Percentiles rank a stretch among this genome's conserved stretches.
Conservation (phyloP, 2,329 filamentous ascomycete genomes). For the Apiospora pterosperma region DNA sequence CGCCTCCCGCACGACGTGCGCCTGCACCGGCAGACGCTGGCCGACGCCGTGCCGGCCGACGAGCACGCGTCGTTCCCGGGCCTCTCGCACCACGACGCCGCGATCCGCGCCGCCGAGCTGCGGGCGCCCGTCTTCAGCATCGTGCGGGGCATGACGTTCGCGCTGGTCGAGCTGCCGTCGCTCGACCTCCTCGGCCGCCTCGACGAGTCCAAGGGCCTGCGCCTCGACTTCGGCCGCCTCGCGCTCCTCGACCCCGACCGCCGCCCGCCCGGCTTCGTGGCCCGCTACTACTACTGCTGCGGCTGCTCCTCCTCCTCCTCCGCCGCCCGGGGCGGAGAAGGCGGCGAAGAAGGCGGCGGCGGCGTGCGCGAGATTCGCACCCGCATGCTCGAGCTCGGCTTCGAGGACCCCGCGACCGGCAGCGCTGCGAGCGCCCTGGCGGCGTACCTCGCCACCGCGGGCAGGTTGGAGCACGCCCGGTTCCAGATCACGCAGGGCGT, state of each 20-base stretch:
- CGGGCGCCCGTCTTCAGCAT: conserved; percentile 55
- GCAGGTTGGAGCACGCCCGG: conserved; percentile 23
- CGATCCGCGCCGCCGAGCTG: conserved; percentile 24
- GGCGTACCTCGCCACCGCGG: conserved; percentile 49
- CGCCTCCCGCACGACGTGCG: conserved; percentile 66
- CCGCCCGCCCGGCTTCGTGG: conserved; percentile 52
- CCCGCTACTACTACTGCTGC: conserved; percentile 61
- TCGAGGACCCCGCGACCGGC: conserved; percentile 61
- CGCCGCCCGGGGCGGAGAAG: too few species aligned
- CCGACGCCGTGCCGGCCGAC: conserved; percentile 24
- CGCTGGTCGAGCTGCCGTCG: conserved; percentile 59
- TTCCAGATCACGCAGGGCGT: conserved; percentile 62
- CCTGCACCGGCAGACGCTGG: conserved; percentile 47
- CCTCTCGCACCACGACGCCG: conserved; percentile 15
- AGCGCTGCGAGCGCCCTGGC: conserved; percentile 58
- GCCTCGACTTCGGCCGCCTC: conserved; percentile 28
- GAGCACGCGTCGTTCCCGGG: conserved; percentile 9
- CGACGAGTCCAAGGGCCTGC: conserved; percentile 16
- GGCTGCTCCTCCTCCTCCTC: too few species aligned
- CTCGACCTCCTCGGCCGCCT: conserved; percentile 53
- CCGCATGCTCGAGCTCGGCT: conserved; percentile 52
- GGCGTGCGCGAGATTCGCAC: conserved; percentile 42
- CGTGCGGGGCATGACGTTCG: conserved; percentile 72
- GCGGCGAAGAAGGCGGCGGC: conserved; percentile 15
- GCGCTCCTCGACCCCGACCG: conserved; percentile 44